Conservation (phyloP, 2,329 filamentous ascomycete genomes). For the Coleophoma crateriformis region DNA sequence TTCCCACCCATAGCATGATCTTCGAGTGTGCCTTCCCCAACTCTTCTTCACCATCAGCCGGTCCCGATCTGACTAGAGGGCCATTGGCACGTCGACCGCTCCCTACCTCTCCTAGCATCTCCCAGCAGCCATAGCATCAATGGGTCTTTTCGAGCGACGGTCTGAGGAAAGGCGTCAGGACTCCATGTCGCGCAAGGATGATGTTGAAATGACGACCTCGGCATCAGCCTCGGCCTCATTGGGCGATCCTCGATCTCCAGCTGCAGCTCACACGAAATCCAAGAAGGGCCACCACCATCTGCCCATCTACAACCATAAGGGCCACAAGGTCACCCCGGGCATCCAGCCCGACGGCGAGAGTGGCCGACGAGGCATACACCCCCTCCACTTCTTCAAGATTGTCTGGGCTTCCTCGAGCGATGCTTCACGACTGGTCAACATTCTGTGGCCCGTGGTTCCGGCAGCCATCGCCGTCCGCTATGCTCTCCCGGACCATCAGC, state of each 20-base stretch:
- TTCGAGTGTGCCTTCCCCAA: no score
- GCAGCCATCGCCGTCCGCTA: conserved; percentile 62
- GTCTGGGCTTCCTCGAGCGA: conserved; percentile 58
- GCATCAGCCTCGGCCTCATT: neutral
- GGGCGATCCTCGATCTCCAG: neutral
- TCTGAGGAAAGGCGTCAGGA: neutral
- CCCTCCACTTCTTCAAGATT: conserved; percentile 57
- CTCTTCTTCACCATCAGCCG: no score
- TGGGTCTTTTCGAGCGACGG: neutral
- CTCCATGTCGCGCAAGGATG: neutral
- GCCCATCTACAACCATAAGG: conserved; percentile 17
- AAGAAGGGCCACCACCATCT: neutral
- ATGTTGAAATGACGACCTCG: conserved; percentile 1
- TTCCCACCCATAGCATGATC: no score
- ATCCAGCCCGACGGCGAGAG: conserved; percentile 57
- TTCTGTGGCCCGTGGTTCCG: conserved; percentile 72
- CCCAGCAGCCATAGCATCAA: no score
- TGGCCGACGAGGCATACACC: conserved; percentile 60
- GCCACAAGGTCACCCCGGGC: conserved; percentile 25
- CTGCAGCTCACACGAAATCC: neutral
- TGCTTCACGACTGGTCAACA: conserved; percentile 59
- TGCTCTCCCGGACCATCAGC: conserved; percentile 46
- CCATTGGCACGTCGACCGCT: no score
- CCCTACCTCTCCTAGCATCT: no score
- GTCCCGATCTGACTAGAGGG: no score